phyloP scores from a whole-genome alignment of 2,329 filamentous ascomycete species.

The Alternaria dauci region DNA sequence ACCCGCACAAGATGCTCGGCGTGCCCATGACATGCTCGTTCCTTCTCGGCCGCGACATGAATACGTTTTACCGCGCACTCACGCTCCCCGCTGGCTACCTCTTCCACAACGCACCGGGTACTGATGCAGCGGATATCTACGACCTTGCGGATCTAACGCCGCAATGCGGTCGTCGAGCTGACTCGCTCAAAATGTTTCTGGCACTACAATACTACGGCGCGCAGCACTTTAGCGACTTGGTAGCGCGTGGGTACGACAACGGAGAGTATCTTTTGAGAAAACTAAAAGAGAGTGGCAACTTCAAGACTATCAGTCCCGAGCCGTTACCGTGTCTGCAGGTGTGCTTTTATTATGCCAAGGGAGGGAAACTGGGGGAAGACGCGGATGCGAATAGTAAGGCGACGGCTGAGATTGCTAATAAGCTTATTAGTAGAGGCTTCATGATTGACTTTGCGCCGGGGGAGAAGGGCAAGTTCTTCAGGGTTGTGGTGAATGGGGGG shows the following conservation, averaged over 20 bases:
- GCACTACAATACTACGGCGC: constrained; percentile 90
- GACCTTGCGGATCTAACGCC: constrained; percentile 92
- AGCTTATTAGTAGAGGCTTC: constrained; percentile 67
- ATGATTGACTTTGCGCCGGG: constrained; percentile 74
- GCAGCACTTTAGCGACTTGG: constrained; percentile 70
- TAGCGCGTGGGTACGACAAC: constrained; percentile 74
- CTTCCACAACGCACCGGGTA: constrained; percentile 53
- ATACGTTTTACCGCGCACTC: constrained; percentile 81
- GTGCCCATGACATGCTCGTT: constrained; percentile 92
- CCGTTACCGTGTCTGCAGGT: constrained; percentile 86
- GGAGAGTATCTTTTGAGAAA: constrained; percentile 73
- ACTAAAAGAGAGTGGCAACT: constrained; percentile 65
- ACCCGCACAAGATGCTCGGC: constrained; percentile 97
- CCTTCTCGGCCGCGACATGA: constrained; percentile 79
- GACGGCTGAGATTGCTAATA: constrained; percentile 64
- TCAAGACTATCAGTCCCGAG: constrained; percentile 76
- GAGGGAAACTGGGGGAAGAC: constrained; percentile 59
- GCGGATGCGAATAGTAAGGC: constrained; percentile 61
- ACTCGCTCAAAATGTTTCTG: constrained; percentile 86
- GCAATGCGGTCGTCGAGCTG: constrained; percentile 88
- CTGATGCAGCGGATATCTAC: constrained; percentile 66
- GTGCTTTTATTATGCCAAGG: constrained; percentile 85
- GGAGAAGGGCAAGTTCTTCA: constrained; percentile 71
- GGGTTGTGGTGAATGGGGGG: constrained; percentile 73
- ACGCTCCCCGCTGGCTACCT: constrained; percentile 84